Evolutionary conservation across 192 early-diverging fungal genomes (phyloP).

Genomic region (Thoreauomyces humboldtii): DNA sequence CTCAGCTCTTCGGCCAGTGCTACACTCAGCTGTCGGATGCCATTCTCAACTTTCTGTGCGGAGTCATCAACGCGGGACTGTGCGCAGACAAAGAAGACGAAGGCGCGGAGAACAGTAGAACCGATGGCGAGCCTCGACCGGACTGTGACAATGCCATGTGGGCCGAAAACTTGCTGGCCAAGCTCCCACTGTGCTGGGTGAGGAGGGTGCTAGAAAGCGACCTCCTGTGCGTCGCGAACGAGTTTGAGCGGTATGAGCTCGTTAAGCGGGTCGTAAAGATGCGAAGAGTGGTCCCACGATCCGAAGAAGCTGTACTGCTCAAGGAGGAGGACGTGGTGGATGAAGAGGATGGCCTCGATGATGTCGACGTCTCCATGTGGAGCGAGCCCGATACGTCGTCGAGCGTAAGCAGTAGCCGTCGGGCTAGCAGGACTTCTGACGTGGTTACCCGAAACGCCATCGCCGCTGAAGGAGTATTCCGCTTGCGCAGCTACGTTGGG

Average conservation of each 20-base stretch:
- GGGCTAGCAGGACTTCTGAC: not conserved
- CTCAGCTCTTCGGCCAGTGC: constrained; percentile 2
- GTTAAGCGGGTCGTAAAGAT: constrained; percentile 31
- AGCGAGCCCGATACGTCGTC: constrained; percentile 12
- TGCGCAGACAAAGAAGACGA: not conserved
- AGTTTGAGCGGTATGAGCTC: constrained; percentile 44
- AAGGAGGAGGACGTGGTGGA: constrained; percentile 7
- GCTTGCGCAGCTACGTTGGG: constrained; percentile 12
- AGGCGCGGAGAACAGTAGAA: not conserved
- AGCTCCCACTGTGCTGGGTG: constrained; percentile 26
- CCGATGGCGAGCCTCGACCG: not conserved
- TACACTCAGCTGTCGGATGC: constrained; percentile 1
- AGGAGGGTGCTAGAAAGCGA: constrained; percentile 23
- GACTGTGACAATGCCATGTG: not conserved
- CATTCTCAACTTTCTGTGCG: constrained; percentile 11
- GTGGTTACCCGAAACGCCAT: constrained; percentile 10
- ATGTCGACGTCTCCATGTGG: constrained; percentile 18
- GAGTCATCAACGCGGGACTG: constrained; percentile 10
- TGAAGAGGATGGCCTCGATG: not conserved
- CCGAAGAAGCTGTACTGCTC: not conserved
- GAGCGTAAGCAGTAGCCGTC: not conserved
- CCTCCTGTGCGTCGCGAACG: constrained; percentile 30
- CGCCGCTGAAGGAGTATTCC: constrained; percentile 15
- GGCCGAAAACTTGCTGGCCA: constrained; percentile 4
- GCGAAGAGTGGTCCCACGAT: constrained; percentile 6